A percentile compares a stretch with the other conserved stretches of the same genome.
Evolutionary conservation across 768 basidiomycete genomes (phyloP).

Genomic region (Paxillus involutus): DNA sequence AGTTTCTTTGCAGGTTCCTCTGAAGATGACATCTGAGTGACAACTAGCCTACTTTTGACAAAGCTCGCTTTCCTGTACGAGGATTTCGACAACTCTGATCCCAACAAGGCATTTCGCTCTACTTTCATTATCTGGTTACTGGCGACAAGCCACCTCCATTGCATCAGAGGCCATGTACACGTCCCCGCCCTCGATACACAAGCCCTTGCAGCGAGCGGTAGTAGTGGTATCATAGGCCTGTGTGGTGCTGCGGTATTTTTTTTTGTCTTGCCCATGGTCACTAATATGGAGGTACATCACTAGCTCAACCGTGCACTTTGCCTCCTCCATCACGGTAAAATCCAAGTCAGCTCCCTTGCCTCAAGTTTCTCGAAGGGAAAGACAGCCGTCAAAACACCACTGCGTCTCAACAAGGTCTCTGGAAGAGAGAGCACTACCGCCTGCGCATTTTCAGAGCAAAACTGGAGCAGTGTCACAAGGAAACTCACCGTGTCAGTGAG

Average conservation of each 20-base stretch:
- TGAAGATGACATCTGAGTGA: background rate
- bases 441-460: slow-evolving; percentile 3
- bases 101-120: background rate
- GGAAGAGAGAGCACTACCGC: slow-evolving; percentile 5
- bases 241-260: too few species aligned
- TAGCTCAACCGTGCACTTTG: too few species aligned
- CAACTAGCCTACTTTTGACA: background rate
- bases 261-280: too few species aligned
- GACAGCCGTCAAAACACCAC: too few species aligned
- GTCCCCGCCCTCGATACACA: too few species aligned
- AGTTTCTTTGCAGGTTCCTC: background rate
- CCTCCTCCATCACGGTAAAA: too few species aligned
- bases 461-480: slow-evolving; percentile 1
- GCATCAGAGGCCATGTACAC: background rate
- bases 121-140: background rate
- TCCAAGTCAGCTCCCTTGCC: too few species aligned
- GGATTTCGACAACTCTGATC: background rate
- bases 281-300: too few species aligned
- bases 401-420: slow-evolving; percentile 3
- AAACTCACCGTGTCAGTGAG: too few species aligned
- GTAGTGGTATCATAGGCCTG: too few species aligned
- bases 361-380: too few species aligned
- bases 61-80: background rate
- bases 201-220: too few species aligned
- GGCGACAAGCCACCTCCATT: background rate